phyloP scores from a whole-genome alignment of 2,329 filamentous ascomycete species.

The Trichoderma brevicompactum region DNA sequence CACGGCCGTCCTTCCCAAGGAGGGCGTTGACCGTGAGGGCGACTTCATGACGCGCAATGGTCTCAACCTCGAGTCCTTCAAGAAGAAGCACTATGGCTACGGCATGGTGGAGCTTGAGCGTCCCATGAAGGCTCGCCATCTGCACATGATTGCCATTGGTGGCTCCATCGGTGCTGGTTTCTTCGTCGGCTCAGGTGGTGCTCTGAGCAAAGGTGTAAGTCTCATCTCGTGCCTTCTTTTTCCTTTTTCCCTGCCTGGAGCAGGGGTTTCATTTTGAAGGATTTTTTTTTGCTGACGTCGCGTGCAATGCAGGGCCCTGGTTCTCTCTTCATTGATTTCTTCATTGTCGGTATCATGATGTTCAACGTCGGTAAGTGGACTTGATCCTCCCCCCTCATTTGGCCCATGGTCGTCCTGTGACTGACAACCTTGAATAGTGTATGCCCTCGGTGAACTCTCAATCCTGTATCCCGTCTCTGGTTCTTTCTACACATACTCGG shows the following conservation, averaged over 20 bases:
- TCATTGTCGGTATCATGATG: slow-evolving; percentile 58
- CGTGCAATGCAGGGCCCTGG: slow-evolving; percentile 39
- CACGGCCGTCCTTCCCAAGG: slow-evolving; percentile 29
- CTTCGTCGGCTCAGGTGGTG: slow-evolving; percentile 59
- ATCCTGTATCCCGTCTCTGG: slow-evolving; percentile 63
- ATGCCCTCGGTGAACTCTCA: slow-evolving; percentile 62
- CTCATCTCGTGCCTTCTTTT: no score
- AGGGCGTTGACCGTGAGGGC: slow-evolving; percentile 35
- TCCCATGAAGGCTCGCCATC: slow-evolving; percentile 57
- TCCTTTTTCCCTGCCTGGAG: not conserved
- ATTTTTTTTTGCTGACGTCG: slow-evolving; percentile 4
- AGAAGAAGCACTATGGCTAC: slow-evolving; percentile 41
- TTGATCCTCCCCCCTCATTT: no score
- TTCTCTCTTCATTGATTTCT: slow-evolving; percentile 47
- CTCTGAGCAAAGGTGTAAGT: slow-evolving; percentile 53
- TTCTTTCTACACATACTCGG: slow-evolving; percentile 63
- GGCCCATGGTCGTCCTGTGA: not conserved
- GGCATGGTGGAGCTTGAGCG: slow-evolving; percentile 46
- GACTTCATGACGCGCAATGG: slow-evolving; percentile 46
- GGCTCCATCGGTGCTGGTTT: slow-evolving; percentile 41
- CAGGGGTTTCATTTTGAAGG: not conserved
- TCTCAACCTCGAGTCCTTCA: slow-evolving; percentile 46
- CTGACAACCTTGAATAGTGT: slow-evolving; percentile 42
- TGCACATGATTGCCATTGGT: slow-evolving; percentile 64
- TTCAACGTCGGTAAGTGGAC: slow-evolving; percentile 50